Conservation (phyloP, 1,139 yeast genomes). For the Geotrichum restrictum region DNA sequence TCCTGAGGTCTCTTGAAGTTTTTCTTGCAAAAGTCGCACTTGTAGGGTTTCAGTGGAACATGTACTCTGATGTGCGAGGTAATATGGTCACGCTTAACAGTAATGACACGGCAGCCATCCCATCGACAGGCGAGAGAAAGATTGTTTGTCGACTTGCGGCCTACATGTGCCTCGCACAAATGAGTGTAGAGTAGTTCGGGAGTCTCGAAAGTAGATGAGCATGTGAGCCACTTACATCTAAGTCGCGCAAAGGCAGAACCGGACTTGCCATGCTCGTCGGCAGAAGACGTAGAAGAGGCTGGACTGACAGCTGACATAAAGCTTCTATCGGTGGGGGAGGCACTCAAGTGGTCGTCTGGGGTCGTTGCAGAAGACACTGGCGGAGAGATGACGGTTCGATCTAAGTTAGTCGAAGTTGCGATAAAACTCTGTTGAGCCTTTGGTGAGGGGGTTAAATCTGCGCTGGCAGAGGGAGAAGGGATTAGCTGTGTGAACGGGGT, state of each 20-base stretch:
- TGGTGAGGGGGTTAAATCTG: constrained; percentile 8
- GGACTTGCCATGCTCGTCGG: constrained; percentile 15
- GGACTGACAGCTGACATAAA: constrained; percentile 25
- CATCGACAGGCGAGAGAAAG: constrained; percentile 76
- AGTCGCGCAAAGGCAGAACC: constrained; percentile 32
- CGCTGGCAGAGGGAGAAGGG: constrained; percentile 12
- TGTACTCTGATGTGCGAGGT: constrained; percentile 59
- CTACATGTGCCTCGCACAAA: constrained; percentile 86
- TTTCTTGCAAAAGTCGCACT: constrained; percentile 73
- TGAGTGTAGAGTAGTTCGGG: constrained; percentile 79
- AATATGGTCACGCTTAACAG: constrained; percentile 91
- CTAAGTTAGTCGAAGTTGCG: not conserved
- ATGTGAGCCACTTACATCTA: constrained; percentile 69
- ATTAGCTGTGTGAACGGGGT: constrained; percentile 6
- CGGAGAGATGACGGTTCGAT: constrained; percentile 3
- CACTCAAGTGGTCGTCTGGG: constrained; percentile 12
- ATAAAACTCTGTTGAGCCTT: not conserved
- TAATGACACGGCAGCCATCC: constrained; percentile 73
- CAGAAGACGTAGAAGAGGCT: constrained; percentile 24
- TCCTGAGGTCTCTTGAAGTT: constrained; percentile 94
- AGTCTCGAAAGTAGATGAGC: constrained; percentile 53
- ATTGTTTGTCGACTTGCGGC: constrained; percentile 80
- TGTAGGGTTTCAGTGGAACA: constrained; percentile 77
- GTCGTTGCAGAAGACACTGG: constrained; percentile 16
- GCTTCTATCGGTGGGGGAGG: constrained; percentile 17